Base-by-base conservation (phyloP, 2,329 filamentous ascomycete genomes). In the Pestalotiopsis sp. region DNA sequence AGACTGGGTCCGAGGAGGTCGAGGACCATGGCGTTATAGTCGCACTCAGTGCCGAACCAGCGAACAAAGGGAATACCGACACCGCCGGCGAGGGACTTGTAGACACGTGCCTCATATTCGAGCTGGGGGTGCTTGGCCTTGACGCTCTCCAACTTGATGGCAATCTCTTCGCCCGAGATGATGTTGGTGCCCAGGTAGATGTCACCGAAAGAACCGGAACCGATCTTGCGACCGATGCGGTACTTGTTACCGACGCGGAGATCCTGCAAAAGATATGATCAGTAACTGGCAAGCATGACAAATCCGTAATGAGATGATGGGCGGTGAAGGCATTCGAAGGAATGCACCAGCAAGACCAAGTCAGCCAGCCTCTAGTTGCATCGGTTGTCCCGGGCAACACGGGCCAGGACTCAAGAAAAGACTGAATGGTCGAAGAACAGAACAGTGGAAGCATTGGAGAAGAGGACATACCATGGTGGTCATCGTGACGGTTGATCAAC, bases 131-230 rank as follows among this genome's bases (percentile, higher is more conserved):
- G 96, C 88, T 99, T 98, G 80, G 96, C 95, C 89, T 99, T 99
- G 85, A 98, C 95, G 74, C 94, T 97, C 85, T 99, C 96, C 70
- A 99, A 93, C 87, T 99, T 99, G 87, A 99, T 99, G 81, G 96
- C 96, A 77, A 99, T 98, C 84, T 99, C 96, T 83, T 99, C 96
- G 71, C 96, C 96, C 4, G 96, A 98, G 83, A 98, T 98, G 85
- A 99, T 98, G 87, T 99, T 98, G 82, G 96, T 99, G 77, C 96
- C 96, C 67, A 98, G 91, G 84, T 98, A 99, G 80, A 99, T 98
- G 77, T 98, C 96, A 85, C 96, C 96, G 81, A 99, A 99, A 79
- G 92, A 95, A 75, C 96, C 96, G 76, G 94, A 97, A 76, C 96
- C 96, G 79, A 99, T 99, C 89, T 99, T 99, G 78, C 96, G 94